phyloP scores from a whole-genome alignment of 495 filamentous ascomycete genomes.

The Immersiella caudata region DNA sequence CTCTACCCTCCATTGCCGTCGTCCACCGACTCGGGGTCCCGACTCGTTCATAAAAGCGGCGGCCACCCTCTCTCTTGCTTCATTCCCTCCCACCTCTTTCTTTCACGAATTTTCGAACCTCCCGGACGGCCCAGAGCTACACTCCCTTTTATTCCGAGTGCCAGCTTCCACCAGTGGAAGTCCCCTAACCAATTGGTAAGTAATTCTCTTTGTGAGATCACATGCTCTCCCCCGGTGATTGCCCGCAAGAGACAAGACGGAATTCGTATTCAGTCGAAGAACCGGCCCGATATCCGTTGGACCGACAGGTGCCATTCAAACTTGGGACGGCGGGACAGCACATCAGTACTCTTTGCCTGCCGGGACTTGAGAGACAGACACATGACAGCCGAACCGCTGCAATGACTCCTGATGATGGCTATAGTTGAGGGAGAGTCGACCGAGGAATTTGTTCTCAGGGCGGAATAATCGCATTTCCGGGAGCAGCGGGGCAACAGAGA shows the following conservation, averaged over 20 bases:
- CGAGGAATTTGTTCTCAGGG: neutral
- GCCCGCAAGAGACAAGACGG: slow-evolving; percentile 23
- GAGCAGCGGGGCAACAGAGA: neutral
- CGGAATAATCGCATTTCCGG: neutral
- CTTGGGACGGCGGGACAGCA: neutral
- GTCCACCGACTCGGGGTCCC: slow-evolving; percentile 18
- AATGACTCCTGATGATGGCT: neutral
- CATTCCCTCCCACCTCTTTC: slow-evolving; percentile 25
- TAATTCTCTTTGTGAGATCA: neutral
- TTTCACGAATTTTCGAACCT: slow-evolving; percentile 32
- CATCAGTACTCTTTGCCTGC: neutral
- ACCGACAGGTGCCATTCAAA: neutral
- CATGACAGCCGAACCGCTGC: neutral
- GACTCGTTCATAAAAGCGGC: slow-evolving; percentile 33
- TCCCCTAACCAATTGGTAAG: slow-evolving; percentile 37
- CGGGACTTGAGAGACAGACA: slow-evolving; percentile 1
- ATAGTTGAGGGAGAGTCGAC: neutral
- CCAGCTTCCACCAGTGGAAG: slow-evolving; percentile 24
- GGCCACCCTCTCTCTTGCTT: slow-evolving; percentile 26
- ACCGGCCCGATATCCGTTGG: neutral
- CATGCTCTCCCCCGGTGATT: neutral
- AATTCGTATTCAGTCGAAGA: neutral
- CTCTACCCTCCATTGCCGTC: slow-evolving; percentile 12
- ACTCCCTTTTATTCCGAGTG: slow-evolving; percentile 20
- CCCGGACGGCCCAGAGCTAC: slow-evolving; percentile 23